Evolutionary conservation across 2,329 filamentous ascomycete species (phyloP).

Genomic region (Beauveria scarabaeidicola): DNA sequence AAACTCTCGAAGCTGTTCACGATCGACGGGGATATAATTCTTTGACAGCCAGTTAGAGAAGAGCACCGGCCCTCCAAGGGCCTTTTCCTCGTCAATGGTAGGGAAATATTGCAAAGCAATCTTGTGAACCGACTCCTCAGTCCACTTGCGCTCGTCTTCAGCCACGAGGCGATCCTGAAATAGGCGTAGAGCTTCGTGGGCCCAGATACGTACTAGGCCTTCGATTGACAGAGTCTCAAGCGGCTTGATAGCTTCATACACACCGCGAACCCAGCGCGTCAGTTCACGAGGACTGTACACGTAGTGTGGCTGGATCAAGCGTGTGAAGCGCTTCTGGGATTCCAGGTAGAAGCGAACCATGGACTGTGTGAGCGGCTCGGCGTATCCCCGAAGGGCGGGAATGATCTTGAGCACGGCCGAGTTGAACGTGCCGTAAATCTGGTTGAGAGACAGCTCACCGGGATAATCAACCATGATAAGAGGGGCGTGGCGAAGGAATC

Average conservation of each 20-base stretch:
- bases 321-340: constrained; percentile 89
- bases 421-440: constrained; percentile 99
- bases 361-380: constrained; percentile 85
- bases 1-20: constrained; percentile 90
- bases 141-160: constrained; percentile 93
- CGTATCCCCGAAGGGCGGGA: constrained; percentile 86
- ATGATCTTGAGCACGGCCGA: constrained; percentile 94
- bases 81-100: constrained; percentile 83
- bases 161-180: constrained; percentile 96
- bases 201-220: constrained; percentile 93
- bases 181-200: constrained; percentile 87
- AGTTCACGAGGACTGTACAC: constrained; percentile 98
- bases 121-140: constrained; percentile 73
- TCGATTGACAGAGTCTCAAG: constrained; percentile 82
- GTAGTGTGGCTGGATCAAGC: constrained; percentile 96
- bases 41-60: constrained; percentile 99
- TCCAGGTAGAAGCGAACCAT: constrained; percentile 97
- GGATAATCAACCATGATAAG: constrained; percentile 99
- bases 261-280: constrained; percentile 92
- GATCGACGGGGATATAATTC: constrained; percentile 94
- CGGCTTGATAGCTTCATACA: constrained; percentile 94
- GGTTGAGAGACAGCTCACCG: constrained; percentile 83
- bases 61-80: constrained; percentile 84
- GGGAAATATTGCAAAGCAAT: constrained; percentile 91
- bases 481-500: constrained; percentile 95